Conservation (phyloP, 2,329 filamentous ascomycete genomes). For the Aspergillus sp. region DNA sequence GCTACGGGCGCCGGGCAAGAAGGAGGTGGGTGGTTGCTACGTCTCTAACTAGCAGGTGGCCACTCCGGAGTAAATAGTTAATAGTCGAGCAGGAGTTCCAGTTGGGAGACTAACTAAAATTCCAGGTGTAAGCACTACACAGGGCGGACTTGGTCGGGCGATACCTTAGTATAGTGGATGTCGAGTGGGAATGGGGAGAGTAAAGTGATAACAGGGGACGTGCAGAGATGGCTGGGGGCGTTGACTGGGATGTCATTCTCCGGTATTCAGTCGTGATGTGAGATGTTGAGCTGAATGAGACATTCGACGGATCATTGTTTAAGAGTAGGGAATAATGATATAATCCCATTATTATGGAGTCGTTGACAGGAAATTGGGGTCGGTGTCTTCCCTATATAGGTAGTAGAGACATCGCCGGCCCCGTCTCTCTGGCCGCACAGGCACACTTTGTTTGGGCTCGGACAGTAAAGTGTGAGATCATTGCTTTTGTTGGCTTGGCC, state of each 20-base stretch:
- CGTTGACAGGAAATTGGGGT: neutral
- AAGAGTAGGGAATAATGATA: neutral
- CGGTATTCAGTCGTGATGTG: neutral
- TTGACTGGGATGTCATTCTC: neutral
- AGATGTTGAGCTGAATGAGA: too few species aligned
- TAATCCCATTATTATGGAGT: neutral
- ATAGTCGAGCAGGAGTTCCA: too few species aligned
- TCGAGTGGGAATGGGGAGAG: neutral
- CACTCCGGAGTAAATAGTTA: too few species aligned
- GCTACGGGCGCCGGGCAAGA: too few species aligned
- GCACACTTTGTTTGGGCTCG: neutral
- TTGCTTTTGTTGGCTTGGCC: neutral
- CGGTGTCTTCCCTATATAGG: neutral
- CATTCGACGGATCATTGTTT: too few species aligned
- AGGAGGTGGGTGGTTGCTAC: too few species aligned
- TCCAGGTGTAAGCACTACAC: neutral
- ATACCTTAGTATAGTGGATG: neutral
- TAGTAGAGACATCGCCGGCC: neutral
- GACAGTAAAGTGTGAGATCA: neutral
- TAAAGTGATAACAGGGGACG: conserved; percentile 1
- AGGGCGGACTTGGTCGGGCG: neutral
- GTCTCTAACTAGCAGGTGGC: too few species aligned
- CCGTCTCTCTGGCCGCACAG: neutral
- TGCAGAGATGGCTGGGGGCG: conserved; percentile 1
- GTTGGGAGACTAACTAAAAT: neutral